These are phyloP conservation scores for Scenedesmus sp. DNA, from an alignment of 163 green algal genomes.

Conservation along the genomic window DNA sequence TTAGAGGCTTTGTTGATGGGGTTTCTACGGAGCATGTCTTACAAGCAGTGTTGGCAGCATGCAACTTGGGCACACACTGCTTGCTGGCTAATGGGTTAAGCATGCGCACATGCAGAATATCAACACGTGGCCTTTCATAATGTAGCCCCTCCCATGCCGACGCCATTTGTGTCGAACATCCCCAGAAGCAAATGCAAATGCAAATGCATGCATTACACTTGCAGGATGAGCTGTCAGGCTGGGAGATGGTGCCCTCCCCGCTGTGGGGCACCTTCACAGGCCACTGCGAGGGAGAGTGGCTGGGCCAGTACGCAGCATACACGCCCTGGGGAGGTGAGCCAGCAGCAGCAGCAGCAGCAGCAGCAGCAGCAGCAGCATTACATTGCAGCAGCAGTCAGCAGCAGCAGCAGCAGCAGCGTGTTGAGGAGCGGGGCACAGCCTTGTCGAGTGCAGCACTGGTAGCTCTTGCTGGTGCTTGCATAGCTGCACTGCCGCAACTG, in stretches of 20 bases:
- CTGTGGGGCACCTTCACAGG: conserved; percentile 68
- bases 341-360: background rate
- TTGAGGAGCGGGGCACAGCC: background rate
- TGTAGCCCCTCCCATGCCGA: too few relatives aligned
- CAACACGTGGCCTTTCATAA: too few relatives aligned
- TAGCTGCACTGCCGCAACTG: background rate
- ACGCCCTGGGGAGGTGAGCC: conserved; percentile 66
- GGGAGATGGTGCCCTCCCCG: conserved; percentile 29
- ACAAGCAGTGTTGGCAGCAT: background rate
- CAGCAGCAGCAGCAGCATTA: background rate
- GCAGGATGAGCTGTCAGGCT: conserved; percentile 43
- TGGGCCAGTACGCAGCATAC: conserved; percentile 70
- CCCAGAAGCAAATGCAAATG: background rate
- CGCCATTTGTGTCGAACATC: too few relatives aligned
- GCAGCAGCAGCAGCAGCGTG: background rate
- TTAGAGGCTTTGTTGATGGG: too few relatives aligned
- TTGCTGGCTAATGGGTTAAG: background rate
- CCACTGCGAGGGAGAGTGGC: conserved; percentile 69
- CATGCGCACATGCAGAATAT: background rate
- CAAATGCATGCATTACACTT: background rate
- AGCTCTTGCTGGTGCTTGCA: background rate
- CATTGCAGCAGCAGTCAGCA: background rate
- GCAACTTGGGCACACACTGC: background rate
- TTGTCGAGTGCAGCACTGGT: background rate
- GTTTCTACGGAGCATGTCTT: background rate